phyloP scores from a whole-genome alignment of 495 filamentous ascomycete species.

The Darksidea phi region DNA sequence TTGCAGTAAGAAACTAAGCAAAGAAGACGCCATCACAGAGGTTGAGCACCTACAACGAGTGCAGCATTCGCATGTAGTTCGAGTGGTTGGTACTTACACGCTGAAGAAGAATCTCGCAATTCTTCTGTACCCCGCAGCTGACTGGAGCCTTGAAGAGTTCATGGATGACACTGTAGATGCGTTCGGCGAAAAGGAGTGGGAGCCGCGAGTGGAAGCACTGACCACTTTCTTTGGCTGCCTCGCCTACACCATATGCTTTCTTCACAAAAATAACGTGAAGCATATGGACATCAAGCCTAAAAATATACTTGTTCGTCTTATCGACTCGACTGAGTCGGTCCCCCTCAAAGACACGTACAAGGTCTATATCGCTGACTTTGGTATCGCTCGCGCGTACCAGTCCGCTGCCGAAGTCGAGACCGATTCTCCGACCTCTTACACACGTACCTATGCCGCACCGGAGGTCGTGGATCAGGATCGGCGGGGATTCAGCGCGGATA shows the following conservation, averaged over 20 bases:
- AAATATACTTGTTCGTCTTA: constrained; percentile 21
- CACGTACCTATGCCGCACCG: constrained; percentile 3
- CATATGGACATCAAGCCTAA: constrained; percentile 32
- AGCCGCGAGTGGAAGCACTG: neutral
- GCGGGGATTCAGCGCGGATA: constrained; percentile 8
- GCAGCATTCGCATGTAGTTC: constrained; percentile 23
- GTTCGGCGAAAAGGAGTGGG: neutral
- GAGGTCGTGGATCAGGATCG: constrained; percentile 5
- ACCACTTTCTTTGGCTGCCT: constrained; percentile 17
- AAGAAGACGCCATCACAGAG: constrained; percentile 16
- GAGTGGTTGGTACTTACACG: constrained; percentile 19
- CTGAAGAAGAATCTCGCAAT: constrained; percentile 13
- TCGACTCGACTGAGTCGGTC: neutral
- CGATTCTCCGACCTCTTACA: constrained; percentile 5
- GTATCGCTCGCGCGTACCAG: neutral
- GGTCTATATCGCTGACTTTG: constrained; percentile 7
- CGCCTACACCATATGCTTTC: neutral
- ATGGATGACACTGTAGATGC: constrained; percentile 2
- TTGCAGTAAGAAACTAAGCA: neutral
- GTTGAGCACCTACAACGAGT: constrained; percentile 20
- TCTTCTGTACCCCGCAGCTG: constrained; percentile 25
- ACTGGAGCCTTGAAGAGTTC: constrained; percentile 6
- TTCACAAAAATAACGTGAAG: constrained; percentile 10
- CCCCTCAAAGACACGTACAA: neutral
- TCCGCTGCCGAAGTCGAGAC: constrained; percentile 29